Evolutionary conservation across 2,329 filamentous ascomycete species (phyloP).

Genomic region (Apiospora kogelbergensis): DNA sequence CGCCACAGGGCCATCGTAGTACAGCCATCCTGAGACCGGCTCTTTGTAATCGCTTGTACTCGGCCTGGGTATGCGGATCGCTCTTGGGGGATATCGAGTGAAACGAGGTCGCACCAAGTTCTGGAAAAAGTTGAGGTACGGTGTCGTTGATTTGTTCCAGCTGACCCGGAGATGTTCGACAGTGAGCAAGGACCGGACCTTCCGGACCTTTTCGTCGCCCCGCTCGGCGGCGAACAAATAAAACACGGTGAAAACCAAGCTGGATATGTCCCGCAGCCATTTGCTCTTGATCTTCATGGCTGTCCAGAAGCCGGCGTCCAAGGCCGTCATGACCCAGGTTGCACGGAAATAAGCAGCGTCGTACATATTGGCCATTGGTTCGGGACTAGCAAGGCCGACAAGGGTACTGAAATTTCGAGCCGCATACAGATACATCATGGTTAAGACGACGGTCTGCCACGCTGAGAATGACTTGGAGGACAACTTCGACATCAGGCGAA

Average conservation of each 20-base stretch:
- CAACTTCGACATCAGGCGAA: slow-evolving; percentile 69
- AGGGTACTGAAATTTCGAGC: slow-evolving; percentile 93
- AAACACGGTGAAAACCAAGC: slow-evolving; percentile 82
- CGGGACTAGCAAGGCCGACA: slow-evolving; percentile 85
- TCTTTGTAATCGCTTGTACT: slow-evolving; percentile 78
- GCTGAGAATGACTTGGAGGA: slow-evolving; percentile 72
- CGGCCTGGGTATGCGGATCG: slow-evolving; percentile 82
- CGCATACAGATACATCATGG: slow-evolving; percentile 87
- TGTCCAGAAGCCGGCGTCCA: slow-evolving; percentile 98
- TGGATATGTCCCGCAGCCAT: slow-evolving; percentile 79
- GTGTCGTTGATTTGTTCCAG: slow-evolving; percentile 93
- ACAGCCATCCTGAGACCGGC: slow-evolving; percentile 84
- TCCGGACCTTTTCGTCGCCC: slow-evolving; percentile 94
- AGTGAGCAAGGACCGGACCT: slow-evolving; percentile 81
- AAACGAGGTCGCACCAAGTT: slow-evolving; percentile 74
- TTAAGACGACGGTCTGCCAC: slow-evolving; percentile 87
- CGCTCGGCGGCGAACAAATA: slow-evolving; percentile 92
- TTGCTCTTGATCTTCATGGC: slow-evolving; percentile 85
- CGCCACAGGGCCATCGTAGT: slow-evolving; percentile 84
- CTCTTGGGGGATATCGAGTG: slow-evolving; percentile 77
- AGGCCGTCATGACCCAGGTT: slow-evolving; percentile 91
- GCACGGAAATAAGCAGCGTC: slow-evolving; percentile 89
- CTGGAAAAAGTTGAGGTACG: slow-evolving; percentile 75
- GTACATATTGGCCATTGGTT: slow-evolving; percentile 93
- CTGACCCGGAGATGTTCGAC: slow-evolving; percentile 88